phyloP scores from a whole-genome alignment of 495 filamentous ascomycete species.

The Neurospora sp. region DNA sequence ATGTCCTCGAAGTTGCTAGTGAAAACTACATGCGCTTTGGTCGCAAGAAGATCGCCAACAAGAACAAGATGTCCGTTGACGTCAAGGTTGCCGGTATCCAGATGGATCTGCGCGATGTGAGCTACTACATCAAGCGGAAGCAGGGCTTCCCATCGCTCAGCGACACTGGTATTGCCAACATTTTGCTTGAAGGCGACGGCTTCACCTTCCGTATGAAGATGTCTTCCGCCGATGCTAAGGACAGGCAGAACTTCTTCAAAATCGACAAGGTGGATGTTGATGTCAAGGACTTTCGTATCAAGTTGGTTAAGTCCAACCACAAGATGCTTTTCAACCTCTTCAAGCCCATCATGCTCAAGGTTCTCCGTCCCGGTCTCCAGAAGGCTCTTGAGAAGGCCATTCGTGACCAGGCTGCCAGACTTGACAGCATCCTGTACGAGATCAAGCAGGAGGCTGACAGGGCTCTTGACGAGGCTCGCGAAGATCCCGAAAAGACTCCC shows the following conservation, averaged over 20 bases:
- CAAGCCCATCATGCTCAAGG: slow-evolving; percentile 79
- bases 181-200: slow-evolving; percentile 78
- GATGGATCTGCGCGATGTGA: slow-evolving; percentile 78
- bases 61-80: slow-evolving; percentile 71
- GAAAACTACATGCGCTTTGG: slow-evolving; percentile 97
- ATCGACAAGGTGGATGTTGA: slow-evolving; percentile 79
- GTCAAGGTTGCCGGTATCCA: slow-evolving; percentile 83
- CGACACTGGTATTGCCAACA: slow-evolving; percentile 82
- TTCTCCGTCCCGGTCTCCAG: slow-evolving; percentile 71
- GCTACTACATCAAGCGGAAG: slow-evolving; percentile 94
- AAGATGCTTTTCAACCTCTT: slow-evolving; percentile 81
- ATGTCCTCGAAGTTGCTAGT: slow-evolving; percentile 78
- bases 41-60: slow-evolving; percentile 66
- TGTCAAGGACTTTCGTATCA: slow-evolving; percentile 79
- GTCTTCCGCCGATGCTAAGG: slow-evolving; percentile 66
- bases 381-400: slow-evolving; percentile 85
- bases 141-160: slow-evolving; percentile 86
- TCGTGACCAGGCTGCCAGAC: slow-evolving; percentile 60
- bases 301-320: slow-evolving; percentile 87
- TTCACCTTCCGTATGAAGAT: slow-evolving; percentile 89
- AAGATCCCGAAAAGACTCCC: slow-evolving; percentile 65
- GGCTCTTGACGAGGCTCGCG: slow-evolving; percentile 52
- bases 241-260: slow-evolving; percentile 83
- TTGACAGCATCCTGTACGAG: slow-evolving; percentile 60
- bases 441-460: slow-evolving; percentile 77